phyloP scores from a whole-genome alignment of 148 eudicot species.

The Silene conica region DNA sequence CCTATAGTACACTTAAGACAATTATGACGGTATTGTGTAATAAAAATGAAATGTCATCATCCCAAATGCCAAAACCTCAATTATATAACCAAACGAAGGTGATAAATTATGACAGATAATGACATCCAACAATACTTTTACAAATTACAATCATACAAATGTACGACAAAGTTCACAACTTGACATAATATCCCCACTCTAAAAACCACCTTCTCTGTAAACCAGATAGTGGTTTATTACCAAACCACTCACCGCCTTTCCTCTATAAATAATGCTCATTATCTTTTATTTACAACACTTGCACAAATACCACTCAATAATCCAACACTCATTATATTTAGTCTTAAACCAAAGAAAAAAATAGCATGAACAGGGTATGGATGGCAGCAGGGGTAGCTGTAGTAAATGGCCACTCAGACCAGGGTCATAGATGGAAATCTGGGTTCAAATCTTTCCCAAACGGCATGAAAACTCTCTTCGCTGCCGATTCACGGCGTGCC shows the following conservation, averaged over 20 bases:
- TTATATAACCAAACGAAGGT: no score
- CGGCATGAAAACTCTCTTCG: slow-evolving; percentile 16
- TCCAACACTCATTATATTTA: no score
- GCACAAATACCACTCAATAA: neutral
- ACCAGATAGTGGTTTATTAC: neutral
- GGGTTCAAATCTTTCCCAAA: slow-evolving; percentile 24
- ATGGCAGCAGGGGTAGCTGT: slow-evolving; percentile 55
- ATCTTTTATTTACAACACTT: slow-evolving; percentile 1
- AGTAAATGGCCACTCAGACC: slow-evolving; percentile 41
- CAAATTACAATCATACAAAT: no score
- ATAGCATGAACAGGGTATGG: slow-evolving; percentile 32
- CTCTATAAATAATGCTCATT: slow-evolving; percentile 2
- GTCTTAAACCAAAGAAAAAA: no score
- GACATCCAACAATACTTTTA: no score
- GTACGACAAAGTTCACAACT: no score
- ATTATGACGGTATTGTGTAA: no score
- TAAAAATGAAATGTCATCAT: no score
- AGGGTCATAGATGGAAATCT: slow-evolving; percentile 42
- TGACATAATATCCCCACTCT: neutral
- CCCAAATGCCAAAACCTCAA: no score
- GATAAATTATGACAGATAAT: no score
- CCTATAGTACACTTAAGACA: no score
- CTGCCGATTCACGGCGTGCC: slow-evolving; percentile 2
- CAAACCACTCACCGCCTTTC: neutral
- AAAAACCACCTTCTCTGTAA: neutral